Evolutionary conservation across 441 rosid genomes (phyloP), one percentile per base, ranked within the genome.

Genomic region (Euphorbia schlechtendalii): DNA sequence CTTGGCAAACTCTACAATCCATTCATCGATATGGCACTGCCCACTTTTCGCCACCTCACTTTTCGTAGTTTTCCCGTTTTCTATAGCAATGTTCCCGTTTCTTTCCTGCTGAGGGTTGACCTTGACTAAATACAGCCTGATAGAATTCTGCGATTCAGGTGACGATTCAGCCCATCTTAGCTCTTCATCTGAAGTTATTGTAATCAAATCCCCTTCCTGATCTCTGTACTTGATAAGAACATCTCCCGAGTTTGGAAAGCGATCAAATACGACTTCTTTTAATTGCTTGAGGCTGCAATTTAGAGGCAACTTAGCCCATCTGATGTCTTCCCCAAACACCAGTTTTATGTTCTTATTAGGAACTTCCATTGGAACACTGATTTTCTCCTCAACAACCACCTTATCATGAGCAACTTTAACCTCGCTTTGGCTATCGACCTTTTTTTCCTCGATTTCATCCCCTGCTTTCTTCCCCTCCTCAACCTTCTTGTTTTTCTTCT

Each of bases 291-390:
- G 70, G 78, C 70, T 85, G 61, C 96, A 91, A 73, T 82, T 81
- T 60, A 74, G 27, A 1, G 98, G 98, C 63, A 94, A 61, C 55
- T 87, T 90, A 15, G 97, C 96, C 82, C 84, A 80, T 72, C 99
- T 85, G 59, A 89, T 95, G 70, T 95, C 99, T 69, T 95, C 97
- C 59, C 92, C 92, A 49, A 82, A 78, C 43, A 95, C 91, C 80
- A 95, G 71, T 75, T 95, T 95, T 59, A 91, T 79, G 8, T 74
- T 85, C 78, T 80, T 86, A 34, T 74, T 78, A 6, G 78, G 84
- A 59, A 77, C 80, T 65, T 70, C 80, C 56, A 72, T 76, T 60
- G 51, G 62, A n/a, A 69, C 61, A 46, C 71, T 81, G 70, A 81
- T 73, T 64, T 79, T 78, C 76, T 57, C 90, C 65, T 79, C 81